These are phyloP conservation scores for Globisporangium lucens DNA, from an alignment of 352 stramenopile species.

Conservation along the genomic window DNA sequence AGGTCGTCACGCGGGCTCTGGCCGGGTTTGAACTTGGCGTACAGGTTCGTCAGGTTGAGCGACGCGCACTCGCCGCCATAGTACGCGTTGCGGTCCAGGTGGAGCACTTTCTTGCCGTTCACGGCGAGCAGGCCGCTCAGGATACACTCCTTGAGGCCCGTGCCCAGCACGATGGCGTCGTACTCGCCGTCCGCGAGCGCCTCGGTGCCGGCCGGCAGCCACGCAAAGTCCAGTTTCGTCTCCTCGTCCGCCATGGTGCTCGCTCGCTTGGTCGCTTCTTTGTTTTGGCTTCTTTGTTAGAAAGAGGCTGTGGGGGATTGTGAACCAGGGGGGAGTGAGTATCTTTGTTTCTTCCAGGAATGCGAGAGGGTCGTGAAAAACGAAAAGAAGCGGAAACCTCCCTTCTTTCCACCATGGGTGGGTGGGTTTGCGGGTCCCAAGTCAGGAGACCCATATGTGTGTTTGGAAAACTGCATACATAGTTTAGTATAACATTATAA, in stretches of 20 bases:
- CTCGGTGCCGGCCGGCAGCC: conserved; percentile 93
- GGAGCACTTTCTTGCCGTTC: conserved; percentile 95
- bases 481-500: background rate
- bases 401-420: background rate
- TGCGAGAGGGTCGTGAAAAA: background rate
- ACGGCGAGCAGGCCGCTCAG: conserved; percentile 95
- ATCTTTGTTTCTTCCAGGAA: conserved; percentile 10
- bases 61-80: conserved; percentile 98
- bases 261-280: background rate
- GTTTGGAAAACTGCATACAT: background rate
- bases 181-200: conserved; percentile 99
- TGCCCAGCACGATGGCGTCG: conserved; percentile 99
- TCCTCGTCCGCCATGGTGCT: conserved; percentile 50
- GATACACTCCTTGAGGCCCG: conserved; percentile 99
- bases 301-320: background rate
- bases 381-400: background rate
- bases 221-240: conserved; percentile 87
- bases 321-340: background rate
- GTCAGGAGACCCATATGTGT: background rate
- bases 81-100: conserved; percentile 97
- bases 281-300: background rate
- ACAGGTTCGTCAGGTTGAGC: conserved; percentile 98
- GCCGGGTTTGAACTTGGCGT: conserved; percentile 91
- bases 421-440: background rate
- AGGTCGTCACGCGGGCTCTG: conserved; percentile 71